These are phyloP conservation scores for Fusarium miscanthi DNA, from an alignment of 2,329 filamentous ascomycete genomes.

Conservation along the genomic window DNA sequence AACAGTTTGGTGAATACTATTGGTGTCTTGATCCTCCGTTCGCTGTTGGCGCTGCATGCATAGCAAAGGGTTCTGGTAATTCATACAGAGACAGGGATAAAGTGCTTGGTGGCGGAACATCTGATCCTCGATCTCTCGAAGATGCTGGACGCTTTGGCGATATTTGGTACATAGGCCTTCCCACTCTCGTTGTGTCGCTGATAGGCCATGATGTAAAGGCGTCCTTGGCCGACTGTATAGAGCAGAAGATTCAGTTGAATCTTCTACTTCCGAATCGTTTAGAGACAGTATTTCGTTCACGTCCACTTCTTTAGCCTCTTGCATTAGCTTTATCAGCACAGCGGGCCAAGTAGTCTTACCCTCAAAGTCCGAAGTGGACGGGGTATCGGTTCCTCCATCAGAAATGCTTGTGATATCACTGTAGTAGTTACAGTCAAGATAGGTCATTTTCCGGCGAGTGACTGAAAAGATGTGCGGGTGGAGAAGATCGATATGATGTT, in stretches of 20 bases:
- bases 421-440: not conserved
- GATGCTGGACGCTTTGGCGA: not conserved
- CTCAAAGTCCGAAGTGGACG: not conserved
- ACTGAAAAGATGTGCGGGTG: too few species aligned
- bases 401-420: not conserved
- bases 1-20: not conserved
- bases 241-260: not conserved
- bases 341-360: not conserved
- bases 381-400: not conserved
- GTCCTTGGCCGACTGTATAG: not conserved
- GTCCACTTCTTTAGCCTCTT: not conserved
- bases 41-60: accelerated
- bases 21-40: accelerated
- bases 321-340: not conserved
- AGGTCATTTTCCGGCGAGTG: not conserved
- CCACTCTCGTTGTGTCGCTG: not conserved
- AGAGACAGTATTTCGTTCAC: not conserved
- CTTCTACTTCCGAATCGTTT: not conserved
- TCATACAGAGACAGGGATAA: not conserved
- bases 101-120: not conserved
- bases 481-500: too few species aligned
- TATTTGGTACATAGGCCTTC: not conserved
- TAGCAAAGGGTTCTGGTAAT: accelerated
- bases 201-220: not conserved
- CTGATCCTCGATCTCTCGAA: not conserved